phyloP scores from a whole-genome alignment of 2,329 filamentous ascomycete genomes.

The Epichloe sylvatica region DNA sequence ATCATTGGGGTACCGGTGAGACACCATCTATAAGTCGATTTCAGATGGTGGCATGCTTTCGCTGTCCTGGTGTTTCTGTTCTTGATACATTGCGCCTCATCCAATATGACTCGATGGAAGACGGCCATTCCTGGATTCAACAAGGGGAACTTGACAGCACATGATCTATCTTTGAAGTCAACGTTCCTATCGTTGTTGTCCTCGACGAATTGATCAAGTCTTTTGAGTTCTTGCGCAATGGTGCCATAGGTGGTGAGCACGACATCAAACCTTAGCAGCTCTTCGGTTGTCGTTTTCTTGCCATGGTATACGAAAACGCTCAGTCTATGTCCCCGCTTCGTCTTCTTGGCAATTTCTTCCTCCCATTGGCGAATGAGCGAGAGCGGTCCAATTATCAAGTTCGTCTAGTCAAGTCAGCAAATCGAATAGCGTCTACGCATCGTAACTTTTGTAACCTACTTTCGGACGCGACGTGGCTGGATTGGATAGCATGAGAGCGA shows the following conservation, averaged over 20 bases:
- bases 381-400: slow-evolving; percentile 69
- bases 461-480: slow-evolving; percentile 36
- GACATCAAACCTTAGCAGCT: slow-evolving; percentile 57
- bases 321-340: slow-evolving; percentile 45
- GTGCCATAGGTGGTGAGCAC: slow-evolving; percentile 80
- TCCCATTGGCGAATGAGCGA: slow-evolving; percentile 76
- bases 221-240: slow-evolving; percentile 49
- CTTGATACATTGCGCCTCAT: slow-evolving; percentile 75
- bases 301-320: slow-evolving; percentile 58
- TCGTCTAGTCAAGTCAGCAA: slow-evolving; percentile 44
- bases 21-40: slow-evolving; percentile 62
- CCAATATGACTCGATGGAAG: slow-evolving; percentile 71
- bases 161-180: slow-evolving; percentile 23
- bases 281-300: slow-evolving; percentile 44
- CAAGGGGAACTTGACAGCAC: slow-evolving; percentile 34
- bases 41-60: slow-evolving; percentile 51
- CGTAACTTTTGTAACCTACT: slow-evolving; percentile 12
- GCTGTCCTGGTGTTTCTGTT: slow-evolving; percentile 62
- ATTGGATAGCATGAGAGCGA: slow-evolving; percentile 60
- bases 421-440: slow-evolving; percentile 28
- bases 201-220: slow-evolving; percentile 38
- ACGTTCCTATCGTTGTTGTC: slow-evolving; percentile 28
- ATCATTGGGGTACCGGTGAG: slow-evolving; percentile 79
- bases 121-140: slow-evolving; percentile 44
- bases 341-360: slow-evolving; percentile 58